Base-by-base conservation (phyloP, 192 early-diverging fungal species). In the Entrophospora sp. region DNA sequence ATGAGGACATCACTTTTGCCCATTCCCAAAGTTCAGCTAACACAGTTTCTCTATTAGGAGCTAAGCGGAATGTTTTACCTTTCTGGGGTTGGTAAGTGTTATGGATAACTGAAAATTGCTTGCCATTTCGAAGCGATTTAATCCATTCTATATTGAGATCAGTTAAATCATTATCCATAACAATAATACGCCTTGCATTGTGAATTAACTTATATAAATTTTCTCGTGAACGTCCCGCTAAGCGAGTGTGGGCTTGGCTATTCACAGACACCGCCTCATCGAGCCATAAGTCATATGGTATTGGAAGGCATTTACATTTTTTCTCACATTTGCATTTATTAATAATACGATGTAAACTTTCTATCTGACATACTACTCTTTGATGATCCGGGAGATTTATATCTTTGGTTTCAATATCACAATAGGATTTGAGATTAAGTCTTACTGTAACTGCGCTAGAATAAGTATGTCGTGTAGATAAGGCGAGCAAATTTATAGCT, bases 381-480 rank as follows among this genome's bases (percentile, higher is more conserved):
- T 53, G 51, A 53, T 53, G 51, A 6, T 53, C 25, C 27, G 22
- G 18, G 12, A 53, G 25, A 53, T 53, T 53, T 53, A 53, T 53
- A 53, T n/a, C 22, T 53, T 25, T 16, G 27, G n/a, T n/a, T n/a
- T 53, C 20, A 27, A 53, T 53, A 53, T 53, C 51, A 32, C 20
- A 53, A 53, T 53, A 53, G 7, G 51, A 53, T 53, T 53, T 53
- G 51, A 53, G 51, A 53, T 53, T 53, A 25, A 53, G 51, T 16
- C 51, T 53, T 5, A 4, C 27, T 13, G 51, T 53, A 32, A 53
- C 20, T 13, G 51, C 51, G 27, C 27, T 25, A 5, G 51, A 53
- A 53, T 53, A 53, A n/a, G 51, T 53, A 18, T 53, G 20, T 53
- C 25, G 20, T 25, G 51, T 53, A 4, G 34, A 58, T 58, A 36